Evolutionary conservation across 257 asterid genomes (phyloP).

Genomic region (Leonotis leonurus): DNA sequence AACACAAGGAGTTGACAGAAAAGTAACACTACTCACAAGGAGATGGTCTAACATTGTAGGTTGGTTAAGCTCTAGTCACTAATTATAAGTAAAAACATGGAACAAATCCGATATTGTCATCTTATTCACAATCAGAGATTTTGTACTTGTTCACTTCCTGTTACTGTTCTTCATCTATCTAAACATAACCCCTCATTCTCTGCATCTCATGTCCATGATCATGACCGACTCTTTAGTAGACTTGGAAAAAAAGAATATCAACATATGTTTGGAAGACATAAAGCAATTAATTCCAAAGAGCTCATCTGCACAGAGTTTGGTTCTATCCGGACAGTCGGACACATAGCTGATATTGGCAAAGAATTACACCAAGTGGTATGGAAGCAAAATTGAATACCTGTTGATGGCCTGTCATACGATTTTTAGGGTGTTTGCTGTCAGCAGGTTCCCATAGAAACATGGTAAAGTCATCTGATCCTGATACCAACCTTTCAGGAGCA

Average conservation of each 20-base stretch:
- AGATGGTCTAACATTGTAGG: no score
- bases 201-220: conserved; percentile 5
- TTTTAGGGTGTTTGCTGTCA: conserved; percentile 66
- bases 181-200: no score
- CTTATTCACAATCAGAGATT: no score
- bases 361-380: neutral
- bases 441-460: conserved; percentile 94
- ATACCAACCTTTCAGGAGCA: conserved; percentile 84
- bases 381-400: conserved; percentile 43
- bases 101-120: no score
- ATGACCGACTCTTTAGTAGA: neutral
- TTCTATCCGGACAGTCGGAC: neutral
- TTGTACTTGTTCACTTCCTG: no score
- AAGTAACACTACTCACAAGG: no score
- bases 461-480: conserved; percentile 96
- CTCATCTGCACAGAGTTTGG: neutral
- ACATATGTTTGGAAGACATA: neutral
- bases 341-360: neutral
- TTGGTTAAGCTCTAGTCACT: no score
- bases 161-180: no score
- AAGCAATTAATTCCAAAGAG: neutral
- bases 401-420: conserved; percentile 98
- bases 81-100: no score
- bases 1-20: no score
- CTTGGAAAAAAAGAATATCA: neutral